Conservation (phyloP, 164 flowering plant genomes). For the Stephania japonica region DNA sequence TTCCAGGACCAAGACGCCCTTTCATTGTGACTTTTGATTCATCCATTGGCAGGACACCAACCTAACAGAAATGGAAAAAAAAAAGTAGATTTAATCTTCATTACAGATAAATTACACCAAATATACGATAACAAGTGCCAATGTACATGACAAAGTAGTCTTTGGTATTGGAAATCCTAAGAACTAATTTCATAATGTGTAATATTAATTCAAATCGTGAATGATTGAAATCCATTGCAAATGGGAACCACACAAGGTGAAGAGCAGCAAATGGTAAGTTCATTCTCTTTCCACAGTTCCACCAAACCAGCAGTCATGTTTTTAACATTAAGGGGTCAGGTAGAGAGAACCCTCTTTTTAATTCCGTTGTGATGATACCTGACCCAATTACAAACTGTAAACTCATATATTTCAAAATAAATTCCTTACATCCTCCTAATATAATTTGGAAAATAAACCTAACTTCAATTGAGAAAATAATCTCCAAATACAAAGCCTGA, state of each 20-base stretch:
- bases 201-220: not conserved
- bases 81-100: not conserved
- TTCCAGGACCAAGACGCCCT: constrained; percentile 99
- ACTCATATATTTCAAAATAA: too few relatives aligned
- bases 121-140: not conserved
- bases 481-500: too few relatives aligned
- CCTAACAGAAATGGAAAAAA: constrained; percentile 32
- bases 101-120: not conserved
- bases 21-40: constrained; percentile 86
- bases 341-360: too few relatives aligned
- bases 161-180: not conserved
- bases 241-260: not conserved
- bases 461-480: too few relatives aligned
- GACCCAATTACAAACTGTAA: too few relatives aligned
- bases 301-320: too few relatives aligned
- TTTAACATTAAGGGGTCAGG: too few relatives aligned
- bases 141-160: not conserved
- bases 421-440: too few relatives aligned
- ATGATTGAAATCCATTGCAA: not conserved
- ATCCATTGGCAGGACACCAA: constrained; percentile 95
- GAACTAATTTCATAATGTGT: not conserved
- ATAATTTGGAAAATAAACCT: too few relatives aligned
- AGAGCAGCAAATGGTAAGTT: too few relatives aligned
- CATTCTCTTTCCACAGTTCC: too few relatives aligned
- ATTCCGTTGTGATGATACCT: too few relatives aligned